Conservation (phyloP, 2,329 filamentous ascomycete species). For the Celoporthe dispersa region DNA sequence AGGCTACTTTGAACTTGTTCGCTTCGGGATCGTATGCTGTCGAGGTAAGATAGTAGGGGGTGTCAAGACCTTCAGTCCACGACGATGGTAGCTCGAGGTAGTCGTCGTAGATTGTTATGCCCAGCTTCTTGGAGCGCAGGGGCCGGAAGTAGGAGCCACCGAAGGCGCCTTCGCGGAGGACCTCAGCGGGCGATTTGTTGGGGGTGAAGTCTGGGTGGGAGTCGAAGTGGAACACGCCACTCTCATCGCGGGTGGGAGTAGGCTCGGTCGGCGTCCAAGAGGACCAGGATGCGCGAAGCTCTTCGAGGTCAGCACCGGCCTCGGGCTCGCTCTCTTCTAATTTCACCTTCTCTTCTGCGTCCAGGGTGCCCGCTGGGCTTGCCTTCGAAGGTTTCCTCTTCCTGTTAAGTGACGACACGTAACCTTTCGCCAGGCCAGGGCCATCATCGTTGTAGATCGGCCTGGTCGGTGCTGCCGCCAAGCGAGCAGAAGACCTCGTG, state of each 20-base stretch:
- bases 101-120: slow-evolving; percentile 48
- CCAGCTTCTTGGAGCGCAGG: slow-evolving; percentile 48
- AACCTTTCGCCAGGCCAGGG: not conserved
- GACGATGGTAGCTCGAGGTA: slow-evolving; percentile 49
- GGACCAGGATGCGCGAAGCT: slow-evolving; percentile 45
- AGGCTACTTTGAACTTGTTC: slow-evolving; percentile 57
- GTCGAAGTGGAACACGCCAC: slow-evolving; percentile 51
- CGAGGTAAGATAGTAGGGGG: slow-evolving; percentile 44
- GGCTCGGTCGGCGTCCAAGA: slow-evolving; percentile 46
- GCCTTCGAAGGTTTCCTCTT: not conserved
- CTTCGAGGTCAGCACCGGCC: slow-evolving; percentile 27
- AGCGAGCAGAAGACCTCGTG: slow-evolving; percentile 51
- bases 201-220: slow-evolving; percentile 50
- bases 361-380: not conserved
- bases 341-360: not conserved
- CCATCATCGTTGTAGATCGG: slow-evolving; percentile 45
- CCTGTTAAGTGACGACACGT: not conserved
- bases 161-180: slow-evolving; percentile 56
- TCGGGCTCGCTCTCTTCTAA: not conserved
- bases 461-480: slow-evolving; percentile 44
- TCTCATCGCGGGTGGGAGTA: slow-evolving; percentile 45
- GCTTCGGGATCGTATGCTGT: slow-evolving; percentile 49
- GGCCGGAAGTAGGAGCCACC: slow-evolving; percentile 57
- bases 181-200: slow-evolving; percentile 57
- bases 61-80: slow-evolving; percentile 49